Base-by-base conservation (phyloP, 345 rosid species). In the Euphorbia peplus region DNA sequence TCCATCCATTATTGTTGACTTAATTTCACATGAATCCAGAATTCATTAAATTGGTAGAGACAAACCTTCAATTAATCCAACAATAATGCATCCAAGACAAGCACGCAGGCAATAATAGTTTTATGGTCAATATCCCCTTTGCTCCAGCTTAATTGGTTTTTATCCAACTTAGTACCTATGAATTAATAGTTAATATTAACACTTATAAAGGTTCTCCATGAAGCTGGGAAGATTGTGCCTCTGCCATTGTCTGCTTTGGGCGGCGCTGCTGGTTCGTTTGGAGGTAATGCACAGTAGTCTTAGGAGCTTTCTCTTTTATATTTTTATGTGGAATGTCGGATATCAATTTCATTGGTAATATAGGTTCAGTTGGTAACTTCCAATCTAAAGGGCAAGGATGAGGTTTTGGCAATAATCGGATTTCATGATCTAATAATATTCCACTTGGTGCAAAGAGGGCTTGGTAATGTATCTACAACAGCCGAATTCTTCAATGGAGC, bases 131-230 rank as follows among this genome's bases (percentile, higher is more conserved):
- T n/a, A n/a, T n/a, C n/a, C n/a, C n/a, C n/a, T n/a, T n/a, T n/a
- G n/a, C n/a, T n/a, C n/a, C n/a, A n/a, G n/a, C n/a, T n/a, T n/a
- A n/a, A n/a, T n/a, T n/a, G n/a, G n/a, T n/a, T n/a, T n/a, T n/a
- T n/a, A n/a, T n/a, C n/a, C n/a, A n/a, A n/a, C n/a, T n/a, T n/a
- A n/a, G n/a, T n/a, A n/a, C n/a, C n/a, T n/a, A n/a, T n/a, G n/a
- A n/a, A n/a, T n/a, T n/a, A n/a, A n/a, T n/a, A n/a, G n/a, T n/a
- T n/a, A n/a, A n/a, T n/a, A n/a, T n/a, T n/a, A n/a, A n/a, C n/a
- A n/a, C n/a, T n/a, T n/a, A 76, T 89, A 42, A 95, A 95, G 84
- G 86, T 95, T 65, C 81, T 95, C 73, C 88, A 82, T 79, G 99
- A 95, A 76, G 99, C 97, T 18, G 76, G 96, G 71, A 95, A 95